Evolutionary conservation across 2,329 filamentous ascomycete genomes (phyloP), one percentile per base, ranked within the genome.

Genomic region (Alternaria hordeiaustralica): DNA sequence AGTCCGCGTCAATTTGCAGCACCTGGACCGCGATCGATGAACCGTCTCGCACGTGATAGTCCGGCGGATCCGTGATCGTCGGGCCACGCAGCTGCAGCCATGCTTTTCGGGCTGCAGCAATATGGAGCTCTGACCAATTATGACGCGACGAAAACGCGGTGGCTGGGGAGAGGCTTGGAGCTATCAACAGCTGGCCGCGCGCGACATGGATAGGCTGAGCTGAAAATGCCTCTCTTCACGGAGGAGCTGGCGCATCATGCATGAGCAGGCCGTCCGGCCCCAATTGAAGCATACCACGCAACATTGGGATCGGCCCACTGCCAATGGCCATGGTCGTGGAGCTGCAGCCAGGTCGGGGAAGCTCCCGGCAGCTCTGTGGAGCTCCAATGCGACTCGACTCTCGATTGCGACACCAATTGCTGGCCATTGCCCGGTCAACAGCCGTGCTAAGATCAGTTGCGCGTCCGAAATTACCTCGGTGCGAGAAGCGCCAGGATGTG

Each of bases 201-300:
- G 59, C 65, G 50, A 63, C 70, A 69, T 68, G 66, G 68, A 71
- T 65, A 56, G 41, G 41, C 60, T 73, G 68, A 78, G 76, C 75
- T 78, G 76, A 75, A 72, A 73, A 71, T 69, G 71, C 50, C 60
- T 59, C 60, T 68, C 51, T 50, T 25, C 44, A 58, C 45, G 57
- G 50, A 65, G 58, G 69, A 71, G 73, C 73, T 71, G 74, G 69
- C 65, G 69, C 55, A 58, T 60, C 58, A 55, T 71, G 71, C 71
- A 77, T 73, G 67, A 58, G 57, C 65, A 47, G 50, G 56, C 18
- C 12, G 45, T 8, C 55, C 44, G 55, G 67, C 69, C 67, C 75
- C 77, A 79, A 79, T 79, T 69, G 75, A 63, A 54, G 50, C 2
- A 63, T 67, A 73, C 76, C 76, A 79, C 77, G 76, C 70, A 64